Evolutionary conservation across 495 filamentous ascomycete species (phyloP), one percentile per base, ranked within the genome.

Genomic region (Tuber melanosporum): DNA sequence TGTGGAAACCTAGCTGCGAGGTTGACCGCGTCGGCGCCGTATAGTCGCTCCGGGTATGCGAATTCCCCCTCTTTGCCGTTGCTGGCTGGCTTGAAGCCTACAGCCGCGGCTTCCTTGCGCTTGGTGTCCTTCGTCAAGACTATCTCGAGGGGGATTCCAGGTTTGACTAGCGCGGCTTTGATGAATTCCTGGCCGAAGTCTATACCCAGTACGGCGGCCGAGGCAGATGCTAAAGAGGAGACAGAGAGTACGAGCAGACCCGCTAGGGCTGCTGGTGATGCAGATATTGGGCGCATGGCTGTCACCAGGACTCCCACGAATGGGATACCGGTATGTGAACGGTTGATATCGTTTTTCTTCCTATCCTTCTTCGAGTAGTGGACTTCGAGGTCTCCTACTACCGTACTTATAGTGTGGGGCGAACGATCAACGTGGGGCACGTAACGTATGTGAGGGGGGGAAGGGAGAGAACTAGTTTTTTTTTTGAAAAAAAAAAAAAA

Each of bases 71-170:
- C 86, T 44, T 88, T 87, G 74, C 85, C 86, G 83, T 86, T 86
- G 85, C 87, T 87, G 32, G 89, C 86, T 66, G 94, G 93, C 84
- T 98, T 99, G 88, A 99, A 98, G 46, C 93, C 92, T 80, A 98
- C 90, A 70, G 94, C 94, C 6, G 95, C 92, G 36, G 87, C 88
- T 84, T 99, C 96, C 87, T 99, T 99, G 81, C 95, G 91, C 84
- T 96, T 92, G 49, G 95, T 98, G 85, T 99, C 95, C 84, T 98
- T 98, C n/a, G 93, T 97, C 74, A 97, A 89, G 83, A 99, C 94
- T 79, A 99, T 98, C 83, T 98, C 96, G 84, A 98, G 93, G 17
- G 96, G 96, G 75, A 98, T 97, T 77, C 95, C 95, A 4, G 96
- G 96, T 85, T 99, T 99, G 76, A 99, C 95, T 44, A 98, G 89